Conservation (phyloP, 2,329 filamentous ascomycete species). For the Aplosporella prunicola region DNA sequence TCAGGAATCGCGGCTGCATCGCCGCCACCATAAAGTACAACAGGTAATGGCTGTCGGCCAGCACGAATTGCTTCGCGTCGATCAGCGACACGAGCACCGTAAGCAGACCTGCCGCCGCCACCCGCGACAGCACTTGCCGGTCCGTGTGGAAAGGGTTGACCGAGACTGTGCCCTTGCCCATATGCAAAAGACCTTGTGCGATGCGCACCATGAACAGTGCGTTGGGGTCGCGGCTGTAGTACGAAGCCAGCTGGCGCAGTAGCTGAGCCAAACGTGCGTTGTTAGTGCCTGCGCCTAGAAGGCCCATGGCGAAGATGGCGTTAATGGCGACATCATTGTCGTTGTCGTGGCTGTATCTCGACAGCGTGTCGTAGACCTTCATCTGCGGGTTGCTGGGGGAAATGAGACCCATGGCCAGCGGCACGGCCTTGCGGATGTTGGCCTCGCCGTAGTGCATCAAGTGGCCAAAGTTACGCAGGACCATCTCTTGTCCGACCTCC, state of each 20-base stretch:
- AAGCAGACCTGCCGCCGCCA: conserved; percentile 79
- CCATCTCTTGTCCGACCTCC: conserved; percentile 98
- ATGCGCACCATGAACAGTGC: conserved; percentile 99
- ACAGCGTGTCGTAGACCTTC: conserved; percentile 98
- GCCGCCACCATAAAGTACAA: conserved; percentile 95
- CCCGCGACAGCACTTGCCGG: conserved; percentile 85
- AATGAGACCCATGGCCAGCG: conserved; percentile 90
- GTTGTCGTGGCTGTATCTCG: conserved; percentile 95
- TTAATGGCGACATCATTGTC: conserved; percentile 98
- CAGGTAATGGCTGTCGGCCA: conserved; percentile 73
- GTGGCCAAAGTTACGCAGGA: conserved; percentile 91
- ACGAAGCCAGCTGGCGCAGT: conserved; percentile 87
- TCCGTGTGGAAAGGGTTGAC: conserved; percentile 99
- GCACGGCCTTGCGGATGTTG: conserved; percentile 93
- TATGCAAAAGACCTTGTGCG: conserved; percentile 91
- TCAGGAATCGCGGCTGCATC: conserved; percentile 92
- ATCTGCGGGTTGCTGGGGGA: conserved; percentile 98
- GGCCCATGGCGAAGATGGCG: conserved; percentile 97
- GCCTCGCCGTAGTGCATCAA: conserved; percentile 98
- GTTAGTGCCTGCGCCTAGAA: conserved; percentile 93
- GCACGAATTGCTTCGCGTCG: conserved; percentile 79
- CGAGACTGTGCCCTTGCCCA: conserved; percentile 96
- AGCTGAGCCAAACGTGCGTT: conserved; percentile 94
- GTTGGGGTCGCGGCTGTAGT: conserved; percentile 95
- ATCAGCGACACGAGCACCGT: conserved; percentile 89